A percentile compares a stretch with the other conserved stretches of the same genome.
Evolutionary conservation across 2,329 filamentous ascomycete genomes (phyloP).

Genomic region (Botrytis fabae): DNA sequence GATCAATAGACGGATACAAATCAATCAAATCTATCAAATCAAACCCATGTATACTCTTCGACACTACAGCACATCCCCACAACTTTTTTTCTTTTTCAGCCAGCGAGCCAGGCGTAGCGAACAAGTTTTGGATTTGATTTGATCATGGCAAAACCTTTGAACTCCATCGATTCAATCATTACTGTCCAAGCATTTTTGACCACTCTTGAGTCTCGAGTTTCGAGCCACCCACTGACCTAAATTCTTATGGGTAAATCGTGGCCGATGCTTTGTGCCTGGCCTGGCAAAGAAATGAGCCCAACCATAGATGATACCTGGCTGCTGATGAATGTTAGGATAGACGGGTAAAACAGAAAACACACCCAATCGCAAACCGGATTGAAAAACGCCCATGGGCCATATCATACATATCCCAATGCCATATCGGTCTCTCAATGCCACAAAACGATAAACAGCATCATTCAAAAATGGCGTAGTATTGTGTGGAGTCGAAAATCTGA

Average conservation of each 20-base stretch:
- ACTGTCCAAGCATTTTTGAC: background rate
- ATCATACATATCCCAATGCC: background rate
- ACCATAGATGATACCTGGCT: background rate
- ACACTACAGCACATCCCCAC: conserved; percentile 1
- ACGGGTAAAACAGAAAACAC: background rate
- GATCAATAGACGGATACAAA: background rate
- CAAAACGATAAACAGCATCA: background rate
- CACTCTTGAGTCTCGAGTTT: background rate
- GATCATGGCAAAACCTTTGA: background rate
- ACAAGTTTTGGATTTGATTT: background rate
- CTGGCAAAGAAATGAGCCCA: background rate
- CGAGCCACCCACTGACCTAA: background rate
- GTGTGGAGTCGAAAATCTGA: background rate
- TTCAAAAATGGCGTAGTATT: background rate
- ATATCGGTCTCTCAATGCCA: background rate
- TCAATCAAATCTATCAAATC: background rate
- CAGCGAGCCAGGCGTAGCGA: background rate
- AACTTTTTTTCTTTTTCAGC: conserved; percentile 13
- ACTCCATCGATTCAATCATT: background rate
- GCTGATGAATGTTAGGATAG: background rate
- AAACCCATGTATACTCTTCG: conserved; percentile 3
- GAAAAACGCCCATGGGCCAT: background rate
- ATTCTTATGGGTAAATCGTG: background rate
- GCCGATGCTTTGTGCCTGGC: background rate
- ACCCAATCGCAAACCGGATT: background rate